phyloP scores from a whole-genome alignment of 2,329 filamentous ascomycete genomes.

The Aspergillus eucalypticola region DNA sequence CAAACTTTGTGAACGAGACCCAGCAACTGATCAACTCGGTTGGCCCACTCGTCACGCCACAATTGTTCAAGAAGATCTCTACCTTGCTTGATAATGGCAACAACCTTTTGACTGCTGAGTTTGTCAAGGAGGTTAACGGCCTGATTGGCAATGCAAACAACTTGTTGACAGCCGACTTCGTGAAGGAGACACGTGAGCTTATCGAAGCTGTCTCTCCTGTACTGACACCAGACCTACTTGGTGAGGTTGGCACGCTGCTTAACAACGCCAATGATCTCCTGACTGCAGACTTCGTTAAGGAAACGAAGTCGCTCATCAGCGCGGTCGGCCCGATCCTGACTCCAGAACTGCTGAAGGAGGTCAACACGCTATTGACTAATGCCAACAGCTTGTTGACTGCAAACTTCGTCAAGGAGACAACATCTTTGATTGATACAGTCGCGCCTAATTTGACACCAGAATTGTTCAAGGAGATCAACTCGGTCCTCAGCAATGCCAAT shows the following conservation, averaged over 20 bases:
- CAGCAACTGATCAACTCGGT: constrained; percentile 23
- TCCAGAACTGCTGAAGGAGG: constrained; percentile 21
- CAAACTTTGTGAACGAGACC: constrained; percentile 27
- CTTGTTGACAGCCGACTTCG: constrained; percentile 28
- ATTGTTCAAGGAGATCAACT: constrained; percentile 27
- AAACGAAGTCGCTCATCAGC: constrained; percentile 24
- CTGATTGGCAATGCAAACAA: constrained; percentile 32
- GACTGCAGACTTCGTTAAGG: constrained; percentile 32
- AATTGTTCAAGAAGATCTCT: constrained; percentile 19
- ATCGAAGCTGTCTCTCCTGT: constrained; percentile 29
- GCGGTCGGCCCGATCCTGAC: constrained; percentile 21
- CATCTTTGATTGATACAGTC: constrained; percentile 23
- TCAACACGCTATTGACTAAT: constrained; percentile 23
- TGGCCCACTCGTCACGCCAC: constrained; percentile 18
- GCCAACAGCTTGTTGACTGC: constrained; percentile 34
- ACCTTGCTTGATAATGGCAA: constrained; percentile 22
- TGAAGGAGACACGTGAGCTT: constrained; percentile 29
- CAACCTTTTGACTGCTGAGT: constrained; percentile 22
- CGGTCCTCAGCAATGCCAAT: constrained; percentile 28
- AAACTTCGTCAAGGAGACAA: constrained; percentile 32
- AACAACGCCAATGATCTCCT: constrained; percentile 32
- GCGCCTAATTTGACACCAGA: constrained; percentile 27
- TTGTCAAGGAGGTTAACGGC: constrained; percentile 33
- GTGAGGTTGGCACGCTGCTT: constrained; percentile 22
- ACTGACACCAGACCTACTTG: constrained; percentile 28